Base-by-base conservation (phyloP, 331 rosid genomes). In the Phaseolus coccineus region DNA sequence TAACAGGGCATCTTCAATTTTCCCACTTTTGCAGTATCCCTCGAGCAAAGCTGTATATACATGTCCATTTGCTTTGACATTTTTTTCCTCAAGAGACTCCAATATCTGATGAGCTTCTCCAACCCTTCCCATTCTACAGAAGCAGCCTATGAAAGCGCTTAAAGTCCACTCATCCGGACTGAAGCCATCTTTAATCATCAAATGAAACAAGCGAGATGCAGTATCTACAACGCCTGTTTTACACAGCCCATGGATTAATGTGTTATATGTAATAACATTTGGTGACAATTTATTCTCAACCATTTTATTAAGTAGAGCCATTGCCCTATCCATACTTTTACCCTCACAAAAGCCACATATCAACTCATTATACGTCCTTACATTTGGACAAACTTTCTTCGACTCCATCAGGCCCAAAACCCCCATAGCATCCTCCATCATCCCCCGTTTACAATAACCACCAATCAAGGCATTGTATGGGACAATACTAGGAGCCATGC, bases 161-260 rank as follows among this genome's bases (percentile, higher is more conserved):
- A 84, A 84, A 33, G 95, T 90, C 89, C 87, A 64, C 42, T 82
- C 80, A 75, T 88, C 93, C 33, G 94, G 94, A 75, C 84, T 55
- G 25, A 80, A 80, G 35, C 89, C 90, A 76, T 85, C 87, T 80
- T 84, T 85, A 68, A 78, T 73, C 96, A 91, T 89, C 86, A 89
- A 78, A 66, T 71, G 72, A 70, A 82, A 81, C 87, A 91, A 51
- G 81, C 89, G 83, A 76, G 28, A 75, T 52, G 91, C 93, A 40
- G 84, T 89, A 62, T 86, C 90, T 61, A 85, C 79, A 39, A 82
- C 59, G 15, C 96, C 91, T 11, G 84, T 82, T 71, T 77, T 85
- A 71, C 90, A 87, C 82, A 89, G 81, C 81, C 93, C 96, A 24
- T 85, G 78, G 61, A 91, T 91, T 78, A 91, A 78, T n/a, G 90